Evolutionary conservation across 2,329 filamentous ascomycete species (phyloP).

Genomic region (Hypomyces rosellus): DNA sequence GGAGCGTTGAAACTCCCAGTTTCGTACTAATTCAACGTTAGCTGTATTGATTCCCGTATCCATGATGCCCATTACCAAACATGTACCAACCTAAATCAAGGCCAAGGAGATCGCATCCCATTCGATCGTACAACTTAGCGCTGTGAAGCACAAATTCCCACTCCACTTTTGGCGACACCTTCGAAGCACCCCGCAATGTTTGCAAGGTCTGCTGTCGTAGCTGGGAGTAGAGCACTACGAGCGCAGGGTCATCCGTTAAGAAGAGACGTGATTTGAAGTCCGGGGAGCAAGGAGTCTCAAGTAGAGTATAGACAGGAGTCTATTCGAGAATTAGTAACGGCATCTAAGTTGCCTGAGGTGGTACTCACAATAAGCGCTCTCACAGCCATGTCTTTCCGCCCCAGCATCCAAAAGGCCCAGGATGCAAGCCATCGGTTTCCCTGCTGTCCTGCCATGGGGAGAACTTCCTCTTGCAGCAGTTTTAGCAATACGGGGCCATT

Average conservation of each 20-base stretch:
- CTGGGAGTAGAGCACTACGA: conserved; percentile 82
- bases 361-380: conserved; percentile 67
- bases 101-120: conserved; percentile 89
- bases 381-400: conserved; percentile 75
- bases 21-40: conserved; percentile 50
- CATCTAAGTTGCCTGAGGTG: too few relatives aligned
- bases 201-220: conserved; percentile 75
- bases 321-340: conserved; percentile 25
- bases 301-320: conserved; percentile 70
- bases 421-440: conserved; percentile 91
- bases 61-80: too few relatives aligned
- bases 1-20: conserved; percentile 71
- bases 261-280: conserved; percentile 72
- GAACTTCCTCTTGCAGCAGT: conserved; percentile 72
- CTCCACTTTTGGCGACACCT: conserved; percentile 70
- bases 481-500: conserved; percentile 64
- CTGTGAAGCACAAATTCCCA: conserved; percentile 88
- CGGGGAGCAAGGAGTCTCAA: conserved; percentile 61
- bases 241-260: conserved; percentile 81
- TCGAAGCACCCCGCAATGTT: conserved; percentile 77
- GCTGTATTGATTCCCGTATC: background rate
- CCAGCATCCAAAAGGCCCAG: conserved; percentile 93
- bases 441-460: conserved; percentile 69
- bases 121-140: conserved; percentile 75
- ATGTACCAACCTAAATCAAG: conserved; percentile 63